Evolutionary conservation across 225 moss, liverwort and hornwort genomes (phyloP), one percentile per base, ranked within the genome.

Genomic region (Takakia lepidozioides): DNA sequence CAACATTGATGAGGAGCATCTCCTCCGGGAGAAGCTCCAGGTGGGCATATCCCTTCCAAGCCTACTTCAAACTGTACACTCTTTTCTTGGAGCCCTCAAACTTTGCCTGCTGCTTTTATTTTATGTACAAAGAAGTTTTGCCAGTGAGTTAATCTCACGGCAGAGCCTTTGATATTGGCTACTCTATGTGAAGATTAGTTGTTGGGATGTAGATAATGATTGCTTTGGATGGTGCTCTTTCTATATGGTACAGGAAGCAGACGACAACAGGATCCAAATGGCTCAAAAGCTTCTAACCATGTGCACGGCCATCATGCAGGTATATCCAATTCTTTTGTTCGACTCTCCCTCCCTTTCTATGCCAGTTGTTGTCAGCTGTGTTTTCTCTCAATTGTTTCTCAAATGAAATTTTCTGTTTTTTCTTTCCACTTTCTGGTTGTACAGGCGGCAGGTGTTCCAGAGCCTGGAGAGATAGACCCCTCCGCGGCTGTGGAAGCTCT

Each of bases 291-390:
- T 98, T 23, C 70, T 77, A 32, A 66, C 59, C 27, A 54, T 98
- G 57, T 85, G 83, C 59, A 71, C 75, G 4, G 66, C 82, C 46
- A 80, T 98, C 32, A 56, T 85, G 70, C 79, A 91, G 87, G 95
- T 98, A n/a, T n/a, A n/a, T n/a, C n/a, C n/a, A n/a, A n/a, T n/a
- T n/a, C n/a, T n/a, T n/a, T n/a, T n/a, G n/a, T n/a, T n/a, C n/a
- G n/a, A n/a, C n/a, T n/a, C n/a, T n/a, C n/a, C n/a, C n/a, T n/a
- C 8, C 17, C 38, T 38, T 38, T 38, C 38, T 38, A 3, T 38
- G 14, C 11, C 14, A 14, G 17, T 38, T 38, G 17, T 38, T 38
- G 14, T 38, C 38, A 14, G 38, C 38, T 4, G 11, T 3, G 11
- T 11, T 37, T 38, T 14, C 38, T 38, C 7, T 9, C 41, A 17